Conservation (phyloP, 2,329 filamentous ascomycete genomes). For the Monilinia fructigena region DNA sequence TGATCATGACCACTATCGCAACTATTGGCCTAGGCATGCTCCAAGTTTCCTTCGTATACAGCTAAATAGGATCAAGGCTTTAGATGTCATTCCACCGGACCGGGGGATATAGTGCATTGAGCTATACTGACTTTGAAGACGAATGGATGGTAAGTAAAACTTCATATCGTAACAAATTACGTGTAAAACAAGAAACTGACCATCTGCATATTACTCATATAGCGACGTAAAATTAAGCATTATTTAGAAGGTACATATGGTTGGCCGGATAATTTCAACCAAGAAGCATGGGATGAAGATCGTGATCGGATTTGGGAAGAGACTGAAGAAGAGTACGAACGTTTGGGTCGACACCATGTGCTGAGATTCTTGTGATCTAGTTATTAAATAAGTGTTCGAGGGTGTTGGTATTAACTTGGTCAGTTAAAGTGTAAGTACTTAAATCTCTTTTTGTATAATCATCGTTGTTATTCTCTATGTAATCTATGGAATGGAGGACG, state of each 20-base stretch:
- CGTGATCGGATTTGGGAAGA: constrained; percentile 1
- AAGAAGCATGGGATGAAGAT: background rate
- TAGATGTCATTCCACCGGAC: background rate
- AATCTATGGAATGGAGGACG: too few species aligned
- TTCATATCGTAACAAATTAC: background rate
- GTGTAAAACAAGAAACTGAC: background rate
- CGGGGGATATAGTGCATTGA: background rate
- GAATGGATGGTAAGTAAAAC: constrained; percentile 3
- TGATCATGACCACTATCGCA: background rate
- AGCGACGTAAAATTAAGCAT: background rate
- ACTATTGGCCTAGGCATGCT: constrained; percentile 13
- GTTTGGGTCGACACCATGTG: background rate
- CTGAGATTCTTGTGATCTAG: background rate
- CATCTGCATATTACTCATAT: background rate
- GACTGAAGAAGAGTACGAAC: background rate
- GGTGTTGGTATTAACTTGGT: too few species aligned
- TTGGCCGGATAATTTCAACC: background rate
- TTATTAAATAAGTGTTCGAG: too few species aligned
- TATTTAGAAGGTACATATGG: constrained; percentile 1
- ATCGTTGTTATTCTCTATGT: too few species aligned
- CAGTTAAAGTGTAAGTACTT: too few species aligned
- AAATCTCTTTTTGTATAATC: too few species aligned
- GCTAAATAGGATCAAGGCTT: constrained; percentile 3
- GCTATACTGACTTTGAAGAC: background rate
- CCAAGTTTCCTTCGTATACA: constrained; percentile 6